Conservation (phyloP, 345 rosid genomes). For the Eucalyptus pauciflora region DNA sequence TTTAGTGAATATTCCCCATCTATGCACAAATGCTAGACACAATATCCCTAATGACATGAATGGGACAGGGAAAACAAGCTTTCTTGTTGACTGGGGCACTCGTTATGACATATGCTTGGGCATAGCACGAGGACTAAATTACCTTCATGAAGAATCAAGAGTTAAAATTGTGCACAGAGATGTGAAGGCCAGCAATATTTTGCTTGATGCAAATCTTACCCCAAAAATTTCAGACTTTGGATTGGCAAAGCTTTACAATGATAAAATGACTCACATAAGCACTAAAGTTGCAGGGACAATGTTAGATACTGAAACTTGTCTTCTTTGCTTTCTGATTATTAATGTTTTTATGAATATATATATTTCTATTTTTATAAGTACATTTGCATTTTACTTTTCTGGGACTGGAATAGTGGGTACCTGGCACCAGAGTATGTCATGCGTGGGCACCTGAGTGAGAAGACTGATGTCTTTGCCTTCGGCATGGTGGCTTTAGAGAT, state of each 20-base stretch:
- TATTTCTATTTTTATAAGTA: not conserved
- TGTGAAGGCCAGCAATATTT: slow-evolving; percentile 37
- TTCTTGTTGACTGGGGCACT: slow-evolving; percentile 29
- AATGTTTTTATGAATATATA: not conserved
- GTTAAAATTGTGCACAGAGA: slow-evolving; percentile 41
- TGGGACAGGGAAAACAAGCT: slow-evolving; percentile 15
- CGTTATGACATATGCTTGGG: slow-evolving; percentile 38
- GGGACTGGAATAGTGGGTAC: slow-evolving; percentile 25
- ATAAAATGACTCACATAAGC: slow-evolving; percentile 45
- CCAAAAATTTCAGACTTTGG: slow-evolving; percentile 62
- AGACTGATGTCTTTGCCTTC: slow-evolving; percentile 58
- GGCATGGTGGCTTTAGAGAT: slow-evolving; percentile 60
- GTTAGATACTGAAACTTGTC: slow-evolving; percentile 3
- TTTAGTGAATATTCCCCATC: not conserved
- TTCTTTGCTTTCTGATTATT: not conserved
- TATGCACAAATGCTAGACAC: not conserved
- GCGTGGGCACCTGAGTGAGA: slow-evolving; percentile 65
- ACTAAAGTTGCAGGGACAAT: slow-evolving; percentile 47
- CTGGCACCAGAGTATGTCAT: slow-evolving; percentile 71
- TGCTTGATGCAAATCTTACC: slow-evolving; percentile 31
- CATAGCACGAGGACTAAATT: slow-evolving; percentile 47
- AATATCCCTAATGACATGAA: too few relatives aligned
- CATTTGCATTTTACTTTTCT: not conserved
- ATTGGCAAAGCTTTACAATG: slow-evolving; percentile 45
- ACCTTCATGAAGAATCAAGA: slow-evolving; percentile 57